Percentiles rank a stretch among this genome's conserved stretches.
Evolutionary conservation across 2,329 filamentous ascomycete species (phyloP).

Genomic region (Trichoderma sp.): DNA sequence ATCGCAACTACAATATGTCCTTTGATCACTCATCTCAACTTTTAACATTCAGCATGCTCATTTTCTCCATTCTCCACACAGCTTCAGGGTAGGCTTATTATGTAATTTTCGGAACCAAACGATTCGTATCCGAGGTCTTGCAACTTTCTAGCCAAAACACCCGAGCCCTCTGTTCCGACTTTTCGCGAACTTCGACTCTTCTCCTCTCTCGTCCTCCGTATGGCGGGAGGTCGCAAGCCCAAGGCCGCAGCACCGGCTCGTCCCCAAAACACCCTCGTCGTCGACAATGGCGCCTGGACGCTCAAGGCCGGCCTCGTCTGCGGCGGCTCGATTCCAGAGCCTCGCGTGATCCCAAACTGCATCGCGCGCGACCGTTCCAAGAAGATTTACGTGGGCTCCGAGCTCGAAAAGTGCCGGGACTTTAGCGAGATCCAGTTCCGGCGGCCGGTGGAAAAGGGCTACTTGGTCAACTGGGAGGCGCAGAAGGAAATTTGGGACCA

Average conservation of each 20-base stretch:
- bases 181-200: slow-evolving; percentile 4
- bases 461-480: slow-evolving; percentile 93
- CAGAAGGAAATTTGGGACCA: slow-evolving; percentile 95
- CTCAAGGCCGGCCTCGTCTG: slow-evolving; percentile 84
- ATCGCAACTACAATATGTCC: neutral
- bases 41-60: neutral
- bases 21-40: neutral
- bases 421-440: slow-evolving; percentile 88
- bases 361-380: slow-evolving; percentile 80
- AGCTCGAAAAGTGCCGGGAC: slow-evolving; percentile 78
- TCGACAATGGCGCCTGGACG: slow-evolving; percentile 91
- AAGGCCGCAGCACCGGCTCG: slow-evolving; percentile 53
- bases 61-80: neutral
- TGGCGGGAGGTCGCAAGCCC: slow-evolving; percentile 54
- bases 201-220: slow-evolving; percentile 25
- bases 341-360: slow-evolving; percentile 80
- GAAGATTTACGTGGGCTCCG: slow-evolving; percentile 76
- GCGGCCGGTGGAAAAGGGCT: slow-evolving; percentile 90
- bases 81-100: neutral
- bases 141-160: neutral
- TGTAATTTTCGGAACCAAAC: neutral
- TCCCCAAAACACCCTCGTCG: slow-evolving; percentile 71
- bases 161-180: neutral
- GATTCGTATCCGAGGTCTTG: neutral
- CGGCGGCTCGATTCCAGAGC: slow-evolving; percentile 51